Evolutionary conservation across 108 stramenopile genomes (phyloP), one percentile per base, ranked within the genome.

Genomic region (Bacterosira constricta): DNA sequence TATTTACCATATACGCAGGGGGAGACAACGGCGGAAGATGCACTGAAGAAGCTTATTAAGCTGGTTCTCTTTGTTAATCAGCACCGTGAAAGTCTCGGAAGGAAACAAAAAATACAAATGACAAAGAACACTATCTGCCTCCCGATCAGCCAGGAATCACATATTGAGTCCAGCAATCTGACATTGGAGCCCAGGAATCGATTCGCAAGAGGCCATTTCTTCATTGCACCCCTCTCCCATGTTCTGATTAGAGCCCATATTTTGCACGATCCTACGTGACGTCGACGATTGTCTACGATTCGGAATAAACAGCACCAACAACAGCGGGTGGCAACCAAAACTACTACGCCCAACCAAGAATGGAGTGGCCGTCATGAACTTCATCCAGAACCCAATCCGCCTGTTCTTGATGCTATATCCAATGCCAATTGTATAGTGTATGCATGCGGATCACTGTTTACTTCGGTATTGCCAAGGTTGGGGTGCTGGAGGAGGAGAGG

Each of bases 361-460:
- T 75, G 73, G 73, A 69, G 45, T n/a, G 81, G 69, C 45, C 66
- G 67, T 8, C 76, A 73, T 51, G 75, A 82, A 57, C 56, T 73
- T 7, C 20, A 54, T 35, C 81, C 75, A 7, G 71, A 54, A 11
- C 65, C 71, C 13, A 78, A 82, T 60, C 76, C 76, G 6, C 39
- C 55, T 25, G 81, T 82, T 17, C 65, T 82, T 8, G 73, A 73
- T 25, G 71, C 57, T 23, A 55, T 82, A 49, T 64, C 63, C 8
- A 73, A 62, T 41, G 60, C 76, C 25, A 68, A 66, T 17, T 70
- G 63, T 26, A 73, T 82, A 27, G 81, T 82, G 1, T 82, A 73
- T 45, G 76, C 76, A 17, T 77, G 76, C 35, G 81, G 81, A 10
- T 78, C 76, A 11, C 65, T 82, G 0, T 82, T 77, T 41, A 82